These are phyloP conservation scores for Wickerhamiella dianesei DNA, from an alignment of 805 yeast species.

Conservation along the genomic window DNA sequence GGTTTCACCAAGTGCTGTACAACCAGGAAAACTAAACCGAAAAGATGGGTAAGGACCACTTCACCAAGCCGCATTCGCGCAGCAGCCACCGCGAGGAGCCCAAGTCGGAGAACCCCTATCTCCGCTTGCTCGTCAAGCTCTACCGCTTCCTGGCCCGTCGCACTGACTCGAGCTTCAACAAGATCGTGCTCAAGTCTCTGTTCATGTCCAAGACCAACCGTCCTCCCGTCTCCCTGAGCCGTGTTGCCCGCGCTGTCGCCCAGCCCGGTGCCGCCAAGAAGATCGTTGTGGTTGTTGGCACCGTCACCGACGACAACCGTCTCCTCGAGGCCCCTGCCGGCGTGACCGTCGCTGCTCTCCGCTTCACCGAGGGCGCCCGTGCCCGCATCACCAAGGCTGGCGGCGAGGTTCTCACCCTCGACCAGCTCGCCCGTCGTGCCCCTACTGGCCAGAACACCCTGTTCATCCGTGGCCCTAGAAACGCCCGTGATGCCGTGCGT, in stretches of 20 bases:
- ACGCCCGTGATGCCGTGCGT: conserved; percentile 98
- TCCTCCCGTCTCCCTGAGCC: conserved; percentile 96
- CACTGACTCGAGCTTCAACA: conserved; percentile 96
- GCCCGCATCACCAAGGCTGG: conserved; percentile 96
- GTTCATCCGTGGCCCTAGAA: conserved; percentile 97
- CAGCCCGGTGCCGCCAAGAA: conserved; percentile 78
- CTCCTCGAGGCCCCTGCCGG: conserved; percentile 77
- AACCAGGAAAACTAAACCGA: not conserved
- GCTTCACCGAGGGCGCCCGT: conserved; percentile 98
- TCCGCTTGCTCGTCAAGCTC: conserved; percentile 92
- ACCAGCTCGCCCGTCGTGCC: conserved; percentile 97
- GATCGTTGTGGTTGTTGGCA: conserved; percentile 97
- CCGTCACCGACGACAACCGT: conserved; percentile 97
- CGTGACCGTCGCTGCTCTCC: conserved; percentile 96
- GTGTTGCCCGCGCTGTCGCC: conserved; percentile 70
- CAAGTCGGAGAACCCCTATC: conserved; percentile 98
- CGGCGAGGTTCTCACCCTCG: conserved; percentile 99
- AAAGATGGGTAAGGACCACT: conserved; percentile 92
- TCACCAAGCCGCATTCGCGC: conserved; percentile 90
- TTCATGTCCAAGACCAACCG: conserved; percentile 98
- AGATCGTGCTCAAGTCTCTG: conserved; percentile 83
- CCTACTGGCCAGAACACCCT: conserved; percentile 99
- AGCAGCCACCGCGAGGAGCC: conserved; percentile 97
- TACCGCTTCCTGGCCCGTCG: conserved; percentile 99
- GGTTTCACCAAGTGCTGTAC: not conserved